phyloP scores from a whole-genome alignment of 2,329 filamentous ascomycete genomes.

The Sporothrix euskadiensis region DNA sequence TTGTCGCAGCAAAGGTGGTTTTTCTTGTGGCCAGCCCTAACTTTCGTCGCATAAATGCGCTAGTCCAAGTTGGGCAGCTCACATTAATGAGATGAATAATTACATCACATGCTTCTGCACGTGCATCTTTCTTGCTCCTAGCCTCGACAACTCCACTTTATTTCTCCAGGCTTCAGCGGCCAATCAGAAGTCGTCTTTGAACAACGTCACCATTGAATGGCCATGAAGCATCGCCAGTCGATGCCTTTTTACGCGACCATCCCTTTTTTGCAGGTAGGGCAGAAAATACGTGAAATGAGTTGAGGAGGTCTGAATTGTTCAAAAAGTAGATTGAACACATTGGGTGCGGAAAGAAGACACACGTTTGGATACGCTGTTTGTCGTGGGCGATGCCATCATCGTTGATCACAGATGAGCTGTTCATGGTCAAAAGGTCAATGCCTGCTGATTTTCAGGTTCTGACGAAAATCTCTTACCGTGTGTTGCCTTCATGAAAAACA shows the following conservation, averaged over 20 bases:
- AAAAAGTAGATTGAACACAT: too few species aligned
- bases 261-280: neutral
- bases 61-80: neutral
- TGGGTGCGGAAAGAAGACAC: too few species aligned
- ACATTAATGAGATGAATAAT: neutral
- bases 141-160: neutral
- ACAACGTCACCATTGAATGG: conserved; percentile 14
- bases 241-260: neutral
- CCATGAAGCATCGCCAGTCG: neutral
- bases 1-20: neutral
- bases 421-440: too few species aligned
- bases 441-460: too few species aligned
- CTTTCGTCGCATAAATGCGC: neutral
- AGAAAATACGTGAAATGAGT: too few species aligned
- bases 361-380: too few species aligned
- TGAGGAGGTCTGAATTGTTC: too few species aligned
- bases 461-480: too few species aligned
- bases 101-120: neutral
- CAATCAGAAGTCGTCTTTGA: conserved; percentile 20
- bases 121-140: neutral
- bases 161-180: neutral
- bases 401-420: too few species aligned
- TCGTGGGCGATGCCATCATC: too few species aligned
- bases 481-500: too few species aligned
- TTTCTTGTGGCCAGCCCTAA: conserved; percentile 12